These are phyloP conservation scores for Calycina marina DNA, from an alignment of 2,329 filamentous ascomycete species.

Conservation along the genomic window DNA sequence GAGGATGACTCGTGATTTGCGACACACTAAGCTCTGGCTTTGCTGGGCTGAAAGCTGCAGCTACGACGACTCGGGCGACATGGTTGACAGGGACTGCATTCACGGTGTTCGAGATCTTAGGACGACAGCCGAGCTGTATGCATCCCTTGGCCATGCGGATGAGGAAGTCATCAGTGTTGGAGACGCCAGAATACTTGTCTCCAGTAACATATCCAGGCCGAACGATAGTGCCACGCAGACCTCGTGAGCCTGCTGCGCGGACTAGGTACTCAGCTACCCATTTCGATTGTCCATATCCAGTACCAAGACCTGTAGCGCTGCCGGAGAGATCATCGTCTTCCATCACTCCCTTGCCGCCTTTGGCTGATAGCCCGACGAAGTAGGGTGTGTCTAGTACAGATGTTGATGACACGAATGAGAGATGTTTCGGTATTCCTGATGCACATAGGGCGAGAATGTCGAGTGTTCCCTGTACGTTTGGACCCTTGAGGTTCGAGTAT, in stretches of 20 bases:
- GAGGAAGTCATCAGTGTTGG: slow-evolving; percentile 80
- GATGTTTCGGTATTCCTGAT: slow-evolving; percentile 62
- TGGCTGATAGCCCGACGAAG: slow-evolving; percentile 59
- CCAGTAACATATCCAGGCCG: slow-evolving; percentile 79
- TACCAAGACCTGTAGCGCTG: slow-evolving; percentile 61
- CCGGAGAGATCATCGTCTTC: slow-evolving; percentile 70
- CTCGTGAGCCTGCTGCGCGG: slow-evolving; percentile 62
- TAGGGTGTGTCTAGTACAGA: slow-evolving; percentile 69
- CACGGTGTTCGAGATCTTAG: slow-evolving; percentile 71
- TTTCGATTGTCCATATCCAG: slow-evolving; percentile 84
- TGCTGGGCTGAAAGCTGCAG: slow-evolving; percentile 31
- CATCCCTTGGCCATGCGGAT: slow-evolving; percentile 79
- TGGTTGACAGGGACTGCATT: slow-evolving; percentile 82
- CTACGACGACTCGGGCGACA: slow-evolving; percentile 67
- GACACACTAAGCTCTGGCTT: slow-evolving; percentile 35
- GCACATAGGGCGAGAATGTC: slow-evolving; percentile 63
- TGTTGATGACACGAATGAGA: slow-evolving; percentile 74
- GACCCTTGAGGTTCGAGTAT: slow-evolving; percentile 55
- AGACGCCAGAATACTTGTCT: slow-evolving; percentile 53
- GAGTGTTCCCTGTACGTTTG: slow-evolving; percentile 73
- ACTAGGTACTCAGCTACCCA: slow-evolving; percentile 61
- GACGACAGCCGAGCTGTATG: slow-evolving; percentile 59
- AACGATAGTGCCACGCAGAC: slow-evolving; percentile 61
- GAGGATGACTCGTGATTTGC: slow-evolving; percentile 68
- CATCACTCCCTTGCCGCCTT: slow-evolving; percentile 44